Conservation (phyloP, 2,329 filamentous ascomycete species). For the Ceratocystis huliohia region DNA sequence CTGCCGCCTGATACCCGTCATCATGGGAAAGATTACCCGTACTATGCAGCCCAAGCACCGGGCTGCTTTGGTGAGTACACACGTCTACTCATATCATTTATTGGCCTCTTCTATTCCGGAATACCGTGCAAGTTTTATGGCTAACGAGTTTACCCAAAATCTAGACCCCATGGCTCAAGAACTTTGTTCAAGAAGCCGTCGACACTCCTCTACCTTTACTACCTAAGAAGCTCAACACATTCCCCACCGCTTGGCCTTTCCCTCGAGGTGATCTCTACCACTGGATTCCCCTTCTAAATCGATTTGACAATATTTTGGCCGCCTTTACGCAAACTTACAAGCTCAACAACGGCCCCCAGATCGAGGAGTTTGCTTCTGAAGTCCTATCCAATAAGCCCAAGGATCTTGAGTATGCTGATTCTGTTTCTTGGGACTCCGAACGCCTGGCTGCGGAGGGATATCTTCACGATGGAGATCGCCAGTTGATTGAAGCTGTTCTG, state of each 20-base stretch:
- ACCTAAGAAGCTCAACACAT: slow-evolving; percentile 61
- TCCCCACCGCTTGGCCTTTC: slow-evolving; percentile 87
- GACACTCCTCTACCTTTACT: slow-evolving; percentile 61
- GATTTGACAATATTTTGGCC: slow-evolving; percentile 82
- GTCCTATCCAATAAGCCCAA: slow-evolving; percentile 48
- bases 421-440: slow-evolving; percentile 25
- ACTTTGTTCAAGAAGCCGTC: slow-evolving; percentile 62
- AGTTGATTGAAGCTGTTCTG: slow-evolving; percentile 67
- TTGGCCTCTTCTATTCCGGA: not conserved
- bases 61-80: slow-evolving; percentile 48
- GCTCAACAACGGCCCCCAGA: slow-evolving; percentile 68
- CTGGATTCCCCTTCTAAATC: slow-evolving; percentile 90
- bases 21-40: slow-evolving; percentile 59
- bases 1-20: slow-evolving; percentile 27
- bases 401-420: slow-evolving; percentile 38
- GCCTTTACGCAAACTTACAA: slow-evolving; percentile 69
- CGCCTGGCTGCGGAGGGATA: slow-evolving; percentile 50
- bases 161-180: slow-evolving; percentile 75
- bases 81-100: slow-evolving; percentile 7
- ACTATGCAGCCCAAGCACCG: slow-evolving; percentile 53
- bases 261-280: slow-evolving; percentile 92
- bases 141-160: slow-evolving; percentile 1
- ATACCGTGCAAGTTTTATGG: not conserved
- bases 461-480: slow-evolving; percentile 61
- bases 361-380: slow-evolving; percentile 56